A percentile compares a stretch with the other conserved stretches of the same genome.
phyloP scores from a whole-genome alignment of 768 basidiomycete genomes.

The Asterophora lycoperdoides region DNA sequence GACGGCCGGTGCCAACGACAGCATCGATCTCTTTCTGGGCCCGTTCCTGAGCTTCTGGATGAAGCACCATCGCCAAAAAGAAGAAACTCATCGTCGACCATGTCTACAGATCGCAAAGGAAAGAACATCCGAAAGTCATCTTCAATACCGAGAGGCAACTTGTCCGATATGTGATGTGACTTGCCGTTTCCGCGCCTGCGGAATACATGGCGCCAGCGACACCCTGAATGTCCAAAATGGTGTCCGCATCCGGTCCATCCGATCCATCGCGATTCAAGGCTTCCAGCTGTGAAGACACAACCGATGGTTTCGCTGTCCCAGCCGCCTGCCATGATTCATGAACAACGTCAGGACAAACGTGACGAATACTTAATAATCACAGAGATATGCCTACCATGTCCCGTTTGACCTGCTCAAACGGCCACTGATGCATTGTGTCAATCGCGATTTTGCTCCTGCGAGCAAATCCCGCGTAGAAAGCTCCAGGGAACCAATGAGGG shows the following conservation, averaged over 20 bases:
- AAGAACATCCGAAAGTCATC: too few species aligned
- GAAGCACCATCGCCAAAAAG: conserved; percentile 8
- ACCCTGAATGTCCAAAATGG: conserved; percentile 17
- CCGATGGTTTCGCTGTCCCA: conserved; percentile 21
- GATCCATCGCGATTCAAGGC: conserved; percentile 5
- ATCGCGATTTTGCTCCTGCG: conserved; percentile 2
- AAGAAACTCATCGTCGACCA: not conserved
- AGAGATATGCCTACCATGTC: conserved; percentile 26
- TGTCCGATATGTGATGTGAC: too few species aligned
- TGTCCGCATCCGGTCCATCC: not conserved
- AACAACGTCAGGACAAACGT: too few species aligned
- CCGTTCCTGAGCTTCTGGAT: conserved; percentile 24
- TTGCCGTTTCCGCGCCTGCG: conserved; percentile 35
- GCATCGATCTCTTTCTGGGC: conserved; percentile 27
- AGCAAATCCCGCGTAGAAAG: conserved; percentile 19
- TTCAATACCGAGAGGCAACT: too few species aligned
- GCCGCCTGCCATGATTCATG: conserved; percentile 16
- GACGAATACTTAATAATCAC: not conserved
- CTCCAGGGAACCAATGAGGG: conserved; percentile 32
- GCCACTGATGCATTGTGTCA: conserved; percentile 25
- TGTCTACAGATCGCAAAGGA: too few species aligned
- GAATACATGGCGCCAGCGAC: conserved; percentile 18
- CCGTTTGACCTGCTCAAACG: conserved; percentile 26
- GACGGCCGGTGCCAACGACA: conserved; percentile 5
- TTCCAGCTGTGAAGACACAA: conserved; percentile 18